Evolutionary conservation across 192 early-diverging fungal genomes (phyloP).

Genomic region (Coemansia sp.): DNA sequence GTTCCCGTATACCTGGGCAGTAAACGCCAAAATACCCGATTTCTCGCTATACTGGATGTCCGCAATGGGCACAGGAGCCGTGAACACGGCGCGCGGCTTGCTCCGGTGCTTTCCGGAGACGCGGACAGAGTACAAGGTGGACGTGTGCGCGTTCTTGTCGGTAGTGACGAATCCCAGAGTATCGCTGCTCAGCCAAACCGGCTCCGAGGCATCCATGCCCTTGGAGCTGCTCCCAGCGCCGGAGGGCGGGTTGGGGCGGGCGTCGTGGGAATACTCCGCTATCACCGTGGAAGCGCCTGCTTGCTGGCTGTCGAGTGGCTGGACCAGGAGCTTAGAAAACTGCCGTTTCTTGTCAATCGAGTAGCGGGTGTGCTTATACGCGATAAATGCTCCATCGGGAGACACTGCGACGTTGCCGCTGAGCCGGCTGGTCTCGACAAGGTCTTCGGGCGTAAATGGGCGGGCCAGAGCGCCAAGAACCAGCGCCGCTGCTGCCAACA

Average conservation of each 20-base stretch:
- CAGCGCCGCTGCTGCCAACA: conserved; percentile 22
- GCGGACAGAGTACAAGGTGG: conserved; percentile 56
- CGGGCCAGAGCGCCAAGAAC: conserved; percentile 30
- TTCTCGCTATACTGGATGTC: conserved; percentile 59
- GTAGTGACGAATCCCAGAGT: conserved; percentile 32
- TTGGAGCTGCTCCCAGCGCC: neutral
- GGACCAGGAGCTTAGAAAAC: conserved; percentile 51
- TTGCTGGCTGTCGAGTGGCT: conserved; percentile 11
- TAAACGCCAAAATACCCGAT: conserved; percentile 60
- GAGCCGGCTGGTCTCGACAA: conserved; percentile 64
- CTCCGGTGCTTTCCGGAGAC: conserved; percentile 33
- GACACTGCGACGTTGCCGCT: conserved; percentile 54
- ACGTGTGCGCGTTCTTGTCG: conserved; percentile 12
- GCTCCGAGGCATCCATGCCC: conserved; percentile 37
- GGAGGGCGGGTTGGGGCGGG: conserved; percentile 27
- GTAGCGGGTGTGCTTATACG: conserved; percentile 65
- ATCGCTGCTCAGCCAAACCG: conserved; percentile 43
- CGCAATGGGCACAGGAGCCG: conserved; percentile 48
- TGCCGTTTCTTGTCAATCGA: conserved; percentile 56
- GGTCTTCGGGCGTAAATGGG: conserved; percentile 58
- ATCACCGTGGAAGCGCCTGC: neutral
- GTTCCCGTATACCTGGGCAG: conserved; percentile 65
- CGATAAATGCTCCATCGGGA: conserved; percentile 52
- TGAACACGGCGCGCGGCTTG: conserved; percentile 49
- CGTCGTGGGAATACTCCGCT: conserved; percentile 19